Evolutionary conservation across 495 filamentous ascomycete species (phyloP), one percentile per base, ranked within the genome.

Genomic region (Darksidea phi): DNA sequence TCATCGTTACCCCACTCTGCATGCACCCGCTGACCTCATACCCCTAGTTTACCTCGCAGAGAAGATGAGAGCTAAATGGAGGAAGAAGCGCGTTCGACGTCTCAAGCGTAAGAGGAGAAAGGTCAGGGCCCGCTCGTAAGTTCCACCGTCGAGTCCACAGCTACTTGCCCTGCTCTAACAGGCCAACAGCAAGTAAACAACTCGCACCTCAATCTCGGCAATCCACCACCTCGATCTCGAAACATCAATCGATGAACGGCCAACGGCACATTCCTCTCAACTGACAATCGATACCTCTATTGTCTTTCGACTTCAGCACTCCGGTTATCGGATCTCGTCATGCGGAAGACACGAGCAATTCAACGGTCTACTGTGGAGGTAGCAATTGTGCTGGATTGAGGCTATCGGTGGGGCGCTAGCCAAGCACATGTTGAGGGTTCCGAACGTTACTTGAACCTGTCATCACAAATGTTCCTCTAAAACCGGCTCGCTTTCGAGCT

Each of bases 61-160:
- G 74, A 92, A 84, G 85, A 95, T 96, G 91, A 91, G 91, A 91
- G 90, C 89, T 71, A 96, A 96, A 83, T 96, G 91, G 91, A 91
- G 91, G 85, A 97, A 97, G 89, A 97, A 97, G 91, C 84, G 92
- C 75, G 90, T 95, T 81, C 87, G 92, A 67, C 86, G 92, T 78
- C 88, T 97, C 79, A 97, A 97, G 86, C 86, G 90, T 77, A 97
- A 97, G 91, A 87, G 92, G 78, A 93, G 92, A 90, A 97, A 97
- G 91, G 94, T 91, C 79, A 86, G 92, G 75, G 92, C 91, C 68
- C 81, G 91, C 81, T 88, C 83, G 91, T 95, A 83, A 80, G 87
- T 78, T 58, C 25, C 34, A 17, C 25, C 41, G 11, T 21, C 18
- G 12, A 25, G 15, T 48, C 10, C 6, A 13, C 18, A 15, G 37